These are phyloP conservation scores for Plasmodium gonderi DNA, from an alignment of 169 alveolate species.

Conservation along the genomic window DNA sequence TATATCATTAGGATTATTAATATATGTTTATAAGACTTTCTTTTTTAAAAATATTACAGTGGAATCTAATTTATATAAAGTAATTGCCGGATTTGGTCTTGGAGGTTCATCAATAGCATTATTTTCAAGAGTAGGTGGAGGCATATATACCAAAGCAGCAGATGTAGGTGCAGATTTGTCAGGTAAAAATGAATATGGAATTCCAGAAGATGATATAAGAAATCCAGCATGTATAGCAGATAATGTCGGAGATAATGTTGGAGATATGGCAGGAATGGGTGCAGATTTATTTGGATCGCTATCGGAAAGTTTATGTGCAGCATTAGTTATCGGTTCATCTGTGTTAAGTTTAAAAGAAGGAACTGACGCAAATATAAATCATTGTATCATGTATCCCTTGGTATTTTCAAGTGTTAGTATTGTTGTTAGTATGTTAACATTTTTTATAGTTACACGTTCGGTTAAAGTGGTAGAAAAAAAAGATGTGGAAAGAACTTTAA, in stretches of 20 bases:
- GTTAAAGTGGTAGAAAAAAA: slow-evolving; percentile 77
- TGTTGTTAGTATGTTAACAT: slow-evolving; percentile 85
- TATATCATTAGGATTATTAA: slow-evolving; percentile 78
- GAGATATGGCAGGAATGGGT: slow-evolving; percentile 96
- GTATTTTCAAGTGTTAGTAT: slow-evolving; percentile 87
- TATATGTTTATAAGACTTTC: slow-evolving; percentile 76
- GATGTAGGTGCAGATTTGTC: slow-evolving; percentile 94
- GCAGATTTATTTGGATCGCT: slow-evolving; percentile 95
- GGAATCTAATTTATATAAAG: slow-evolving; percentile 82
- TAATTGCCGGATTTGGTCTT: slow-evolving; percentile 90
- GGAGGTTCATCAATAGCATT: slow-evolving; percentile 94
- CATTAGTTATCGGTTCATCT: slow-evolving; percentile 91
- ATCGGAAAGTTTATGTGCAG: slow-evolving; percentile 94
- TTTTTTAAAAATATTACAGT: neutral
- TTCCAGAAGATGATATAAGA: slow-evolving; percentile 93
- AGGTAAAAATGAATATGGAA: slow-evolving; percentile 91
- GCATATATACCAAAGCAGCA: slow-evolving; percentile 94
- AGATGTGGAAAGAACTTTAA: slow-evolving; percentile 88
- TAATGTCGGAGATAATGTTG: slow-evolving; percentile 95
- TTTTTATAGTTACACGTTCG: slow-evolving; percentile 81
- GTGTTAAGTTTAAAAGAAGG: slow-evolving; percentile 62
- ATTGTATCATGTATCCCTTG: slow-evolving; percentile 85
- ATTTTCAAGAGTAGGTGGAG: slow-evolving; percentile 95
- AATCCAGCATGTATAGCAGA: slow-evolving; percentile 95
- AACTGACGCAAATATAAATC: slow-evolving; percentile 57